Conservation (phyloP, 306 rosid genomes). For the Calophaca sinica region DNA sequence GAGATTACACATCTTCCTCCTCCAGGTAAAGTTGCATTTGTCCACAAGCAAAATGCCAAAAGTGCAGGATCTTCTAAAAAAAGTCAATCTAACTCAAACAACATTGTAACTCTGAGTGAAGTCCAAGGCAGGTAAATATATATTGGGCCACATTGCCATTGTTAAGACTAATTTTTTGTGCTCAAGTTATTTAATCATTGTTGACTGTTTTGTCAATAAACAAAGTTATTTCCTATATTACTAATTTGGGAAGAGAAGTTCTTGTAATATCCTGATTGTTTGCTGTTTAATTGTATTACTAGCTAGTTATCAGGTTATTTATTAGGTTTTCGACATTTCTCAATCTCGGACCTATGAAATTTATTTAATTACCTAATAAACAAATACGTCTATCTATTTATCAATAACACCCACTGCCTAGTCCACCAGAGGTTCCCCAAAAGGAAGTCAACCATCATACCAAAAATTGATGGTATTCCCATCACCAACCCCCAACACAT, state of each 20-base stretch:
- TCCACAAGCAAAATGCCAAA: conserved; percentile 17
- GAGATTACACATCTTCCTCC: conserved; percentile 53
- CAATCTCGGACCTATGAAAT: too few species aligned
- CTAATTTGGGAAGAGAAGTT: not conserved
- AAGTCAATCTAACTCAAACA: conserved; percentile 45
- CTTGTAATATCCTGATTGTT: not conserved
- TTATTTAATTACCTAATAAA: too few species aligned
- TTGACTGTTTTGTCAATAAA: conserved; percentile 2
- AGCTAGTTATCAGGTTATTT: not conserved
- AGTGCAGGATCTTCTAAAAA: conserved; percentile 43
- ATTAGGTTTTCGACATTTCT: too few species aligned
- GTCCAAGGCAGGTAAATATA: conserved; percentile 41
- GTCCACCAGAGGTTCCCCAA: too few species aligned
- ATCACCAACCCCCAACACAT: too few species aligned
- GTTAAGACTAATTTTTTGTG: not conserved
- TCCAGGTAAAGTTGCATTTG: conserved; percentile 49
- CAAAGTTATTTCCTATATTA: not conserved
- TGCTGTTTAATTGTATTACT: not conserved
- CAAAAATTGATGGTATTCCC: too few species aligned
- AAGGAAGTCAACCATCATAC: too few species aligned
- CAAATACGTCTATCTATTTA: too few species aligned
- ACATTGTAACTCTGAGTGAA: conserved; percentile 49
- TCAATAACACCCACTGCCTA: too few species aligned
- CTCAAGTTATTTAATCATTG: not conserved
- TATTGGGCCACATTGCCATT: not conserved